A percentile compares a stretch with the other conserved stretches of the same genome.
phyloP scores from a whole-genome alignment of 139 green algal species.

The Chlamydomonas applanata region DNA sequence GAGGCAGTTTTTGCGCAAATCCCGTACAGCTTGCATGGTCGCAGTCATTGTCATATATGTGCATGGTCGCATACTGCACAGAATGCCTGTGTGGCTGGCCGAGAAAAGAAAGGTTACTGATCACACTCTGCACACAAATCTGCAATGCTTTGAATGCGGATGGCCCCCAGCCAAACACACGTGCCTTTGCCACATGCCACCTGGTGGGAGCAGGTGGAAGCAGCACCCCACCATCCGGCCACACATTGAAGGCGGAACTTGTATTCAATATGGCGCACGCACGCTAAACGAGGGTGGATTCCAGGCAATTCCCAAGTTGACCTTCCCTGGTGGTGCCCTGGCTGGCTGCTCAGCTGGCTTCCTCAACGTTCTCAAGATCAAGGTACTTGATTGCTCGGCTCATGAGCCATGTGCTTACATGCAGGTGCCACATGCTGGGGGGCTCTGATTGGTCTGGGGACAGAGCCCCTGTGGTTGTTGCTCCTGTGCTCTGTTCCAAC shows the following conservation, averaged over 20 bases:
- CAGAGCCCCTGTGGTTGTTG: not conserved
- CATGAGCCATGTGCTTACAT: not conserved
- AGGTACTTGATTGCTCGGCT: constrained; percentile 47
- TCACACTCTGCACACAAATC: too few relatives aligned
- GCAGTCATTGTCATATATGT: too few relatives aligned
- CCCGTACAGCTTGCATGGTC: too few relatives aligned
- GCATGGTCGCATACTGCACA: too few relatives aligned
- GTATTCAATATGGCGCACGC: constrained; percentile 89
- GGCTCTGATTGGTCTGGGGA: not conserved
- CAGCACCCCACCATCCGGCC: constrained; percentile 69
- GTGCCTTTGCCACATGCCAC: too few relatives aligned
- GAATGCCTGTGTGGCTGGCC: too few relatives aligned
- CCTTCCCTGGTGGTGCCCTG: constrained; percentile 89
- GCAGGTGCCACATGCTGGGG: not conserved
- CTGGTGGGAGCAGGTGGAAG: constrained; percentile 65
- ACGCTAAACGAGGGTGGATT: constrained; percentile 89
- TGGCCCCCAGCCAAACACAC: too few relatives aligned
- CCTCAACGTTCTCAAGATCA: constrained; percentile 93
- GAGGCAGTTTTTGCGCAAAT: too few relatives aligned
- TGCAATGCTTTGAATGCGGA: too few relatives aligned
- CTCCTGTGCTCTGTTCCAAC: too few relatives aligned
- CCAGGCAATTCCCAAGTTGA: constrained; percentile 83
- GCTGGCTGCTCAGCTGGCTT: constrained; percentile 91
- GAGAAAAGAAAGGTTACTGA: too few relatives aligned
- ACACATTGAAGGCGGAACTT: constrained; percentile 82